A percentile compares a stretch with the other conserved stretches of the same genome.
These are phyloP conservation scores for Aspergillus oerlinghausenensis DNA, from an alignment of 2,329 filamentous ascomycete genomes.

Conservation along the genomic window DNA sequence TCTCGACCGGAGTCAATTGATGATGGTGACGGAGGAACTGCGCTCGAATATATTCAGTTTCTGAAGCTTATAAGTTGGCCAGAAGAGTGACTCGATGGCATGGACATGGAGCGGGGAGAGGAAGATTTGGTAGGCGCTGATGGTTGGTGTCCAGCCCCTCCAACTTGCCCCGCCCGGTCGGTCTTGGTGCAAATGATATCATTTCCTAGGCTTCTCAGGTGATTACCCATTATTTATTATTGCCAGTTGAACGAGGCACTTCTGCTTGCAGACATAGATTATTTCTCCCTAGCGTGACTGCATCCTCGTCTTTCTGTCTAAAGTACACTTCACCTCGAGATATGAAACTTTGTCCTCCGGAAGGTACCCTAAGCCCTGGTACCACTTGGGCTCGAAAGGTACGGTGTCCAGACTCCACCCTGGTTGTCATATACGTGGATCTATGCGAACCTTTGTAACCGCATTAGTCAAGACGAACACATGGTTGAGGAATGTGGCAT, in stretches of 20 bases:
- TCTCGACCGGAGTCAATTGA: not conserved
- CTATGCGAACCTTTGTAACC: no score
- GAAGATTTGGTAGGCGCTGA: constrained; percentile 6
- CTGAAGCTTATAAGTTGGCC: not conserved
- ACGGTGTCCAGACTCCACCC: no score
- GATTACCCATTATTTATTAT: not conserved
- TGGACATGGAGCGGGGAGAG: constrained; percentile 7
- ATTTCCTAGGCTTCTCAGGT: constrained; percentile 4
- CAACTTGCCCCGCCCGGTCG: constrained; percentile 11
- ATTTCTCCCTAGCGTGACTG: not conserved
- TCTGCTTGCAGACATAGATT: not conserved
- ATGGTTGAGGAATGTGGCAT: no score
- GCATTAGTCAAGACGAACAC: no score
- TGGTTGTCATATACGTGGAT: no score
- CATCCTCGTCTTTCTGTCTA: not conserved
- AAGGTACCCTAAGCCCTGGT: no score
- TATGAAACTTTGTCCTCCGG: not conserved
- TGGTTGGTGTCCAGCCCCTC: not conserved
- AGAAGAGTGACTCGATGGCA: not conserved
- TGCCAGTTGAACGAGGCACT: not conserved
- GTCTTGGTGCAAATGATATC: constrained; percentile 14
- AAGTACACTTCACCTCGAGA: not conserved
- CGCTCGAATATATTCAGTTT: not conserved
- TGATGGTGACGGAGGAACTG: not conserved
- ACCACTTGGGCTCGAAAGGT: no score